Base-by-base conservation (phyloP, 441 rosid species). In the Francoa sonchifolia region DNA sequence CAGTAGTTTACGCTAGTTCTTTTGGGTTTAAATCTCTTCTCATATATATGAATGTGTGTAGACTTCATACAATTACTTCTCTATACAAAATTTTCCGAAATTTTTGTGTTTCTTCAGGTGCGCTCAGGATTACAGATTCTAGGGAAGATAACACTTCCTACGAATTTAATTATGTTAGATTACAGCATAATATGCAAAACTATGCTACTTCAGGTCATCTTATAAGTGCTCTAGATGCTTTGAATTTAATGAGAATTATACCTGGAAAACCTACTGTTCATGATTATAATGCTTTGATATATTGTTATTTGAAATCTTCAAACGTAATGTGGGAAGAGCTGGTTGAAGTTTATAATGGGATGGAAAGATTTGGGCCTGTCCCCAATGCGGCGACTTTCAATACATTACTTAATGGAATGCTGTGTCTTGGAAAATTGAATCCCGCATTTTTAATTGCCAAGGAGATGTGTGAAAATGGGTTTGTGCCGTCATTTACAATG, bases 381-480 rank as follows among this genome's bases (percentile, higher is more conserved):
- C 69, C 69, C 0, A 53, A 52, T 61, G 72, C 66, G 2, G 22
- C 42, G 21, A 69, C 72, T 49, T 69, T 50, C 43, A 62, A 48
- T 37, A 46, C 44, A 1, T 58, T 69, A 21, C 19, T 58, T 11
- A 62, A 66, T 46, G 66, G 68, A 12, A 35, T 58, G 45, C 5
- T 50, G 8, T 16, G 47, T 10, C 34, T 39, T 48, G 61, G 69
- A 28, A 29, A 27, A 12, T 11, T 59, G 42, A 19, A 44, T 44
- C 47, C 48, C 33, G 69, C 66, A 0, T 12, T 47, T 11, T 42
- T 45, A 50, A 5, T 62, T 27, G 33, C 51, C 28, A 53, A 48
- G 7, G 68, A 62, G 44, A 69, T 69, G 72, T 20, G 39, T 36
- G 45, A 18, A 17, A 33, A 34, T 42, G 47, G 52, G 21, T 55